Conservation (phyloP, 2,329 filamentous ascomycete species). For the Tolypocladium inflatum region DNA sequence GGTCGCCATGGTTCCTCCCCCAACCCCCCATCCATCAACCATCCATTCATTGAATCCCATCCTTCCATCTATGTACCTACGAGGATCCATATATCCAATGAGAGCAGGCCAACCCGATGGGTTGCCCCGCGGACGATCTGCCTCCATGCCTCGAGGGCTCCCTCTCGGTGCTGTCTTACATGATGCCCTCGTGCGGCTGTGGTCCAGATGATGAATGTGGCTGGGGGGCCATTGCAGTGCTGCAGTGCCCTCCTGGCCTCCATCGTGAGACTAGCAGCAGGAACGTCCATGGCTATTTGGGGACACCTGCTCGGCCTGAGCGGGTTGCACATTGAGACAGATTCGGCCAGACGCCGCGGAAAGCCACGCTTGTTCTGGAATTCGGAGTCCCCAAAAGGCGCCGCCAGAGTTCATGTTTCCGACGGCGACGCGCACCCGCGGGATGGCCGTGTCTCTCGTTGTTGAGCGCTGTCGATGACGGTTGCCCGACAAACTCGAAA, state of each 20-base stretch:
- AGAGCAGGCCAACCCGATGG: neutral
- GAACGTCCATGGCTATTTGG: neutral
- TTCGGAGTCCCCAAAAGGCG: neutral
- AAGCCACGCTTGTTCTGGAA: neutral
- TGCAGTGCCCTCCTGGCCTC: neutral
- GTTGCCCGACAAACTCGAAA: neutral
- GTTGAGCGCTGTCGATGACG: neutral
- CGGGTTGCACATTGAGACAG: neutral
- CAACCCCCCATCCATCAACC: neutral
- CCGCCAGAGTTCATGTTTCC: neutral
- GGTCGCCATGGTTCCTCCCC: neutral
- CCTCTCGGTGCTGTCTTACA: neutral
- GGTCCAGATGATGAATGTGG: neutral
- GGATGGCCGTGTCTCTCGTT: neutral
- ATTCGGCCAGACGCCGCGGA: neutral
- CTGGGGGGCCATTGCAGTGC: neutral
- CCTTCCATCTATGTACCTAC: neutral
- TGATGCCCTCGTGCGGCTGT: neutral
- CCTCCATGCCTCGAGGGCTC: neutral
- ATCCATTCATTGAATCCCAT: neutral
- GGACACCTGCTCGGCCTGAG: neutral
- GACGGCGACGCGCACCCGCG: neutral
- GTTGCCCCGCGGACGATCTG: neutral
- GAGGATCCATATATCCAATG: neutral
- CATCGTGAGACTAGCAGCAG: neutral